Evolutionary conservation across 441 rosid genomes (phyloP), one percentile per base, ranked within the genome.

Genomic region (Populus hybrid): DNA sequence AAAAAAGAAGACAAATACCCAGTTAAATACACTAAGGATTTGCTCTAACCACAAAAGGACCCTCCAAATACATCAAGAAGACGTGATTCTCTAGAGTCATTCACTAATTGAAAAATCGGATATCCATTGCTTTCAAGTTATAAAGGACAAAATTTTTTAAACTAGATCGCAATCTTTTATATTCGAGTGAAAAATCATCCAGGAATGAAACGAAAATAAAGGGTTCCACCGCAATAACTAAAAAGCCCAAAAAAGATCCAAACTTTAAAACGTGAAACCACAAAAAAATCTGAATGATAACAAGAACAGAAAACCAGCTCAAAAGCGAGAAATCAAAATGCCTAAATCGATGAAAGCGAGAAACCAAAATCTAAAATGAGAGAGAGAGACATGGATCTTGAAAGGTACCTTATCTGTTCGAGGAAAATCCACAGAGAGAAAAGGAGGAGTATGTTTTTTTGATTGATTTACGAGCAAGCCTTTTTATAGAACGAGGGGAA

Each of bases 221-320:
- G n/a, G 28, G 63, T n/a, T 30, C 69, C 24, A 73, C 38, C 40
- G 10, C 32, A 30, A 26, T 14, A 18, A 35, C 26, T 20, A 32
- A 8, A 35, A 77, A 77, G 50, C 72, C 72, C 76, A 64, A 71
- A 5, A 73, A 70, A 77, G 70, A 70, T 63, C 40, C 26, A 38
- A 77, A 38, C 32, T 28, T 61, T 28, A 40, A 9, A 28, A 72
- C 30, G 42, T 14, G 63, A n/a, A 59, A 64, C 71, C 71, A 11
- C 28, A 30, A 10, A 20, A 8, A 28, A 34, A 63, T n/a, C 8
- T 10, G 4, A 16, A 68, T 30, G 34, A 34, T 2, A 66, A 3
- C 67, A 1, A 50, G 32, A 67, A 10, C 16, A 67, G 2, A 30
- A 28, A 20, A 30, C 70, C 30, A 24, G 0, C 14, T 23, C 3